Evolutionary conservation across 148 eudicot genomes (phyloP).

Genomic region (Chenopodium quinoa): DNA sequence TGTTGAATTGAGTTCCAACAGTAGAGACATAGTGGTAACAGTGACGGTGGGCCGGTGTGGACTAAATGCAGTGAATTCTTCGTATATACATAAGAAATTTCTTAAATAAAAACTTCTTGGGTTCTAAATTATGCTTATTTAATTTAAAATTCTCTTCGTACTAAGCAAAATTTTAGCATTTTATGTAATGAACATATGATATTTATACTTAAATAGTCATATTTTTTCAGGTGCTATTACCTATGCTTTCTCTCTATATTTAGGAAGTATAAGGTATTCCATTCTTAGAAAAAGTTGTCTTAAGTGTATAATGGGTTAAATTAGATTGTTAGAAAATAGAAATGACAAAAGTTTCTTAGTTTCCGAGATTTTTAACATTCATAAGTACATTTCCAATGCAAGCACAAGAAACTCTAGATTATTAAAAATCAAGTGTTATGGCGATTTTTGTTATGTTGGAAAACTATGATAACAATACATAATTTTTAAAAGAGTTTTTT

Average conservation of each 20-base stretch:
- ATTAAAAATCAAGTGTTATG: not conserved
- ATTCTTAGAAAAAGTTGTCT: not conserved
- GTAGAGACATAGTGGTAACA: not conserved
- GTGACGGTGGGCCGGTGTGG: constrained; percentile 12
- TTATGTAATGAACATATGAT: not conserved
- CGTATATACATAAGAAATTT: not conserved
- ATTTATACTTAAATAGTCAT: not conserved
- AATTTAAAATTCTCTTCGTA: not conserved
- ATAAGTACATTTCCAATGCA: constrained; percentile 17
- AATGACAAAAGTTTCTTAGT: constrained; percentile 13
- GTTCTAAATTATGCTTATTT: not conserved
- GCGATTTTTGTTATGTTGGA: not conserved
- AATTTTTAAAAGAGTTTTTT: too few relatives aligned
- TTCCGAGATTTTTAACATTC: not conserved
- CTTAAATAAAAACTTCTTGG: not conserved
- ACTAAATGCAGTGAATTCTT: constrained; percentile 8
- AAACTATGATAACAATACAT: too few relatives aligned
- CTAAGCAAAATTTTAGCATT: not conserved
- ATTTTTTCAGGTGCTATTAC: constrained; percentile 18
- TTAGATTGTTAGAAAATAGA: not conserved
- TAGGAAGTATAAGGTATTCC: not conserved
- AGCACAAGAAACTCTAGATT: constrained; percentile 1
- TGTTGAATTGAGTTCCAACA: not conserved
- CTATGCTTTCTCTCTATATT: not conserved
- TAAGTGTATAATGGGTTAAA: not conserved